Evolutionary conservation across 148 eudicot genomes (phyloP).

Genomic region (Camellia lanceoleosa): DNA sequence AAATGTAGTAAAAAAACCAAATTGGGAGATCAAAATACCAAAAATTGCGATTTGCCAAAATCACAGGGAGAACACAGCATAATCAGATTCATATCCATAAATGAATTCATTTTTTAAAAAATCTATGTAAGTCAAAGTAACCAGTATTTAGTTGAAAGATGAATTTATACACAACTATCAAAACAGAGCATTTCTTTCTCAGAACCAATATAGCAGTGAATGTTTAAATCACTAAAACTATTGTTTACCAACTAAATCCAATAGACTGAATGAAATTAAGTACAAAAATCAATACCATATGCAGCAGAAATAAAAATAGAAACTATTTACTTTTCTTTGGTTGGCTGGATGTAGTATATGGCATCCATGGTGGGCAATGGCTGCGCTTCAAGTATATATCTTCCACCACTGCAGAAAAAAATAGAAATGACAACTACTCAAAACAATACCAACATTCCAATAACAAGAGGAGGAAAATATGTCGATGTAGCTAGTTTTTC

Average conservation of each 20-base stretch:
- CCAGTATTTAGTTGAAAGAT: conserved; percentile 1
- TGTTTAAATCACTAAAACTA: background rate
- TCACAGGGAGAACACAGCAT: background rate
- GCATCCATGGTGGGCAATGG: conserved; percentile 93
- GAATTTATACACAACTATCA: background rate
- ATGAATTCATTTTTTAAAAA: background rate
- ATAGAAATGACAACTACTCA: conserved; percentile 7
- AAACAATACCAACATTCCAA: background rate
- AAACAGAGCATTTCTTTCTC: background rate
- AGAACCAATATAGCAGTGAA: background rate
- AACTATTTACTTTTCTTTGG: conserved; percentile 70
- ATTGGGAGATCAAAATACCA: background rate
- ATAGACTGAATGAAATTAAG: background rate
- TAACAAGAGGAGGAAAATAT: background rate
- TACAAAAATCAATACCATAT: background rate
- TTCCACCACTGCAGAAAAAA: conserved; percentile 82
- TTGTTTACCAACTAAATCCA: background rate
- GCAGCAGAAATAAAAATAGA: background rate
- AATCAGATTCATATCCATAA: background rate
- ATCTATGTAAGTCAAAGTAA: background rate
- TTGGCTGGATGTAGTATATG: conserved; percentile 86
- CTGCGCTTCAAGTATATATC: conserved; percentile 87
- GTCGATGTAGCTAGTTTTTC: background rate
- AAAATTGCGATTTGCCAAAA: background rate
- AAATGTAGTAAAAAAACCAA: background rate